phyloP scores from a whole-genome alignment of 305 asterid genomes.

The Solanum hybrid region DNA sequence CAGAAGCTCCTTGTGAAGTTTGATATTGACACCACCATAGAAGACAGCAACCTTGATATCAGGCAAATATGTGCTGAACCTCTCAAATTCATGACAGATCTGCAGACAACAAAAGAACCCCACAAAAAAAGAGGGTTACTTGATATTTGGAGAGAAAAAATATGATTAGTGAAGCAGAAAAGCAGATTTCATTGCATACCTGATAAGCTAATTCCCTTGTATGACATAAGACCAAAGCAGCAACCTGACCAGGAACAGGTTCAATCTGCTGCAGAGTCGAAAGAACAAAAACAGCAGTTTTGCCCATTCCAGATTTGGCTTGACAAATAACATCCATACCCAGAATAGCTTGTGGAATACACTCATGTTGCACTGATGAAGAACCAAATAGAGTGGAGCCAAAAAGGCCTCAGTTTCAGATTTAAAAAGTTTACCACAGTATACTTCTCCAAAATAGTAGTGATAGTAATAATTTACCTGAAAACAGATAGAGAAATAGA shows the following conservation, averaged over 20 bases:
- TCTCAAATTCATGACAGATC: constrained; percentile 68
- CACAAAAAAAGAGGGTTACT: neutral
- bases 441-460: constrained; percentile 66
- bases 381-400: constrained; percentile 66
- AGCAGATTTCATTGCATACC: constrained; percentile 20
- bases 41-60: constrained; percentile 58
- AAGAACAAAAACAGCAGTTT: constrained; percentile 83
- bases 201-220: constrained; percentile 95
- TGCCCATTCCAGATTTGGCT: constrained; percentile 98
- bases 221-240: constrained; percentile 77
- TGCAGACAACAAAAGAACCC: constrained; percentile 17
- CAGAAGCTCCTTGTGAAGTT: constrained; percentile 53
- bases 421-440: constrained; percentile 61
- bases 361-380: constrained; percentile 95
- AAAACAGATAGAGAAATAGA: constrained; percentile 8
- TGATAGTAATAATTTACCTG: constrained; percentile 73
- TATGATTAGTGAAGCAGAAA: neutral
- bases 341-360: constrained; percentile 93
- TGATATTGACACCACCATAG: constrained; percentile 67
- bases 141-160: neutral
- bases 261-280: constrained; percentile 81
- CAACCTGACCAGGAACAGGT: constrained; percentile 76
- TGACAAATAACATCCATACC: constrained; percentile 97
- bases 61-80: constrained; percentile 50
- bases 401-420: constrained; percentile 74